Conservation (phyloP, 495 filamentous ascomycete genomes). For the Terfezia boudieri region DNA sequence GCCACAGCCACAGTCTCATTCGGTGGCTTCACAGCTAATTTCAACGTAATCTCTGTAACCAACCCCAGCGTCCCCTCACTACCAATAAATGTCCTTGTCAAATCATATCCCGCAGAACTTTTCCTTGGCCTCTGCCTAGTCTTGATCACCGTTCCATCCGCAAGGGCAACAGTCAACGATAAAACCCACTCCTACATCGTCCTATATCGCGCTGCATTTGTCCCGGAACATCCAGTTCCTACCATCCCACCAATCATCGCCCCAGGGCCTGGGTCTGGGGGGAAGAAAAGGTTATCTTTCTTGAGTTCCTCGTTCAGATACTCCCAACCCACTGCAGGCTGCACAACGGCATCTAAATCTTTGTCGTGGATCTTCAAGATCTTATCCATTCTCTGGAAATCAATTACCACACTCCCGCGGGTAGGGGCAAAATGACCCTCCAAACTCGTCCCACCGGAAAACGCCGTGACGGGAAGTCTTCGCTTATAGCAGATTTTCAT, state of each 20-base stretch:
- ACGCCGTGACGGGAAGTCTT: constrained; percentile 66
- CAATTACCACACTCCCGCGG: constrained; percentile 66
- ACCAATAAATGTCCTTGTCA: constrained; percentile 53
- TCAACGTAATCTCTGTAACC: constrained; percentile 55
- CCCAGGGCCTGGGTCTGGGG: constrained; percentile 52
- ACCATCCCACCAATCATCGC: constrained; percentile 37
- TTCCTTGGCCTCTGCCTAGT: constrained; percentile 52
- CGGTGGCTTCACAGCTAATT: constrained; percentile 50
- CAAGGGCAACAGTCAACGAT: constrained; percentile 55
- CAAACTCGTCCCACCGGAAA: constrained; percentile 66
- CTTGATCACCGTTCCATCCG: constrained; percentile 59
- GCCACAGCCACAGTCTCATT: constrained; percentile 55
- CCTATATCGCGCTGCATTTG: constrained; percentile 60
- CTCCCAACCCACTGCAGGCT: constrained; percentile 83
- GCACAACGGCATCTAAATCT: constrained; percentile 83
- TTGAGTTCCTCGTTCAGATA: constrained; percentile 60
- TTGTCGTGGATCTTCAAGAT: constrained; percentile 57
- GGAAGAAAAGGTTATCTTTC: constrained; percentile 64
- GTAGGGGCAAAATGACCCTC: constrained; percentile 79
- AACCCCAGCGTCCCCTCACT: constrained; percentile 59
- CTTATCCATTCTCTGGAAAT: constrained; percentile 71
- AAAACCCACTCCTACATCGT: constrained; percentile 81
- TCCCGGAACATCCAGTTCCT: constrained; percentile 58
- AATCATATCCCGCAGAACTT: constrained; percentile 61
- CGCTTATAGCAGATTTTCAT: constrained; percentile 65